phyloP scores from a whole-genome alignment of 805 yeast genomes.

The Metschnikowia vanudenii region DNA sequence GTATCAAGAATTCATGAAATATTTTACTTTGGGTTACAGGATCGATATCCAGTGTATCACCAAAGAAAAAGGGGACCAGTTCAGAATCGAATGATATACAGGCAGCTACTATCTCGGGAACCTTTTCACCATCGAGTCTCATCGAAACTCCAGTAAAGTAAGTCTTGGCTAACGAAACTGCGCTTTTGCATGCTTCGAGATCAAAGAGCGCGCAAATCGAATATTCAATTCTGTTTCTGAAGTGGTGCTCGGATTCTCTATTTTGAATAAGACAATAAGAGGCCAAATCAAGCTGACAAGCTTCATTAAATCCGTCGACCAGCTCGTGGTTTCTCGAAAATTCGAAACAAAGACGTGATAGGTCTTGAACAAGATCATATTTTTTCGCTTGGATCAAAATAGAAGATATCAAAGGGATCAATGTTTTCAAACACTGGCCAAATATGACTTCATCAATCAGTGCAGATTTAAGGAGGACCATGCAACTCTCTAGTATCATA shows the following conservation, averaged over 20 bases:
- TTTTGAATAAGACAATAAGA: not conserved
- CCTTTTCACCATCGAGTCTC: not conserved
- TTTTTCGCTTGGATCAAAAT: not conserved
- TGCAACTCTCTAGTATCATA: not conserved
- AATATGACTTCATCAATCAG: not conserved
- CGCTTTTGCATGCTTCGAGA: not conserved
- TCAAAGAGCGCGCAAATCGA: constrained; percentile 6
- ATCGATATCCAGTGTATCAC: not conserved
- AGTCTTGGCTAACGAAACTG: not conserved
- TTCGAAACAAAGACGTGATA: constrained; percentile 14
- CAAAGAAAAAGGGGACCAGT: constrained; percentile 1
- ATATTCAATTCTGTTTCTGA: constrained; percentile 3
- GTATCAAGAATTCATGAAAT: not conserved
- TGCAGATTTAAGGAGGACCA: not conserved
- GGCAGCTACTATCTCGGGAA: constrained; percentile 1
- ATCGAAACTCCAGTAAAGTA: not conserved
- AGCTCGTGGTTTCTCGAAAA: constrained; percentile 5
- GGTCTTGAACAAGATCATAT: not conserved
- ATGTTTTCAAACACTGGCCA: not conserved
- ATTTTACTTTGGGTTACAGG: not conserved
- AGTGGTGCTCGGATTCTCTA: not conserved
- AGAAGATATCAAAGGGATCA: constrained; percentile 1
- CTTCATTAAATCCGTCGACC: constrained; percentile 2
- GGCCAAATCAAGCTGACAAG: constrained; percentile 4
- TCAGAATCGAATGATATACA: not conserved